Conservation (phyloP, 202 grass and related monocot genomes). For the Setaria italica region DNA sequence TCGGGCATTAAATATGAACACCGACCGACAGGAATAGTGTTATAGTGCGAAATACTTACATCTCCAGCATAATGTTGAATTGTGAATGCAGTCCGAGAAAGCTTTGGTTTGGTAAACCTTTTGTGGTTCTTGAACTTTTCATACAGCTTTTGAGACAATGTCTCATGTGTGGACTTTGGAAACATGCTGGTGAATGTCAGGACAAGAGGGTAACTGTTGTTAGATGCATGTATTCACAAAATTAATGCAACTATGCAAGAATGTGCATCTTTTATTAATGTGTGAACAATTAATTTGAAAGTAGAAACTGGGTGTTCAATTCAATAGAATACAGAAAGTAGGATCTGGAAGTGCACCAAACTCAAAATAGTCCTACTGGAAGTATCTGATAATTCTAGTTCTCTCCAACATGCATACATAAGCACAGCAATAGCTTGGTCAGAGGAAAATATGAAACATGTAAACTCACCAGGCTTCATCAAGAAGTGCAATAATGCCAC, state of each 20-base stretch:
- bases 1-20: slow-evolving; percentile 35
- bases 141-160: slow-evolving; percentile 83
- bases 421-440: slow-evolving; percentile 17
- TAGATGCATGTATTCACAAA: slow-evolving; percentile 46
- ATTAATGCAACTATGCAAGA: slow-evolving; percentile 1
- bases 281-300: slow-evolving; percentile 39
- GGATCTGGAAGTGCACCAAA: slow-evolving; percentile 13
- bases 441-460: slow-evolving; percentile 22
- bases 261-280: slow-evolving; percentile 19
- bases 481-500: slow-evolving; percentile 90
- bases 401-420: slow-evolving; percentile 35
- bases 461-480: slow-evolving; percentile 95
- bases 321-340: slow-evolving; percentile 17
- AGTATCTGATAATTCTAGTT: slow-evolving; percentile 31
- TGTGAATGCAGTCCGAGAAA: slow-evolving; percentile 88
- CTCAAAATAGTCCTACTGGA: slow-evolving; percentile 31
- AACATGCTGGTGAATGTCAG: slow-evolving; percentile 71
- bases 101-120: slow-evolving; percentile 91
- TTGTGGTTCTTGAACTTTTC: slow-evolving; percentile 91
- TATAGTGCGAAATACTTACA: slow-evolving; percentile 64
- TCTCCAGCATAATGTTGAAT: slow-evolving; percentile 97
- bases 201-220: slow-evolving; percentile 40
- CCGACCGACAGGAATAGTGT: background rate
- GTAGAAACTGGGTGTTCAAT: slow-evolving; percentile 10
- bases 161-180: slow-evolving; percentile 89